Percentiles rank a stretch among this genome's conserved stretches.
These are phyloP conservation scores for Cladosporium sp. DNA, from an alignment of 2,329 filamentous ascomycete species.

Conservation along the genomic window DNA sequence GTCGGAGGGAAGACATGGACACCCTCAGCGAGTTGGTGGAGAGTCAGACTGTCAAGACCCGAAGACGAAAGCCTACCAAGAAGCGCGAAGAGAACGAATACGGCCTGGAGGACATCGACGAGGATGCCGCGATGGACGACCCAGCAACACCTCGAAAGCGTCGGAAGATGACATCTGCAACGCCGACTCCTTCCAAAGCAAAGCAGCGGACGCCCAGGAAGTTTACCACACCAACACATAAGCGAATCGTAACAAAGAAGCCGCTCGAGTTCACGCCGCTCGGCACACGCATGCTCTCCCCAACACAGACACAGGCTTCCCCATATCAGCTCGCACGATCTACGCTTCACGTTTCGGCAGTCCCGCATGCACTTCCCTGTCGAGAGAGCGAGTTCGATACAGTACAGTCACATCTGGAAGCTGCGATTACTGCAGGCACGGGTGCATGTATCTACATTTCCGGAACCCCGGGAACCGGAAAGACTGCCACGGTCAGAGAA, in stretches of 20 bases:
- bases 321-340: constrained; percentile 89
- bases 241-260: constrained; percentile 72
- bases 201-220: constrained; percentile 47
- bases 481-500: constrained; percentile 94
- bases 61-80: constrained; percentile 42
- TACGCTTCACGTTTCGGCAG: constrained; percentile 86
- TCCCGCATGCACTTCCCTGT: constrained; percentile 83
- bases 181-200: constrained; percentile 40
- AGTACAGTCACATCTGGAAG: constrained; percentile 89
- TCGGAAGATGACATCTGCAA: constrained; percentile 43
- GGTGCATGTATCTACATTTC: constrained; percentile 99
- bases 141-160: constrained; percentile 45
- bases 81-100: constrained; percentile 41
- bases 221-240: constrained; percentile 60
- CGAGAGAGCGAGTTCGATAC: constrained; percentile 86
- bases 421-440: constrained; percentile 86
- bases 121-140: constrained; percentile 32
- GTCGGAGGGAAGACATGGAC: constrained; percentile 58
- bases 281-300: constrained; percentile 79
- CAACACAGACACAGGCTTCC: constrained; percentile 68
- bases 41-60: constrained; percentile 66
- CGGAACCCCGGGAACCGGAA: constrained; percentile 94
- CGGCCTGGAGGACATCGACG: constrained; percentile 35
- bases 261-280: constrained; percentile 91
- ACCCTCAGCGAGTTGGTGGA: constrained; percentile 63